These are phyloP conservation scores for Scutellospora calospora DNA, from an alignment of 371 early-diverging fungal species.

Conservation along the genomic window DNA sequence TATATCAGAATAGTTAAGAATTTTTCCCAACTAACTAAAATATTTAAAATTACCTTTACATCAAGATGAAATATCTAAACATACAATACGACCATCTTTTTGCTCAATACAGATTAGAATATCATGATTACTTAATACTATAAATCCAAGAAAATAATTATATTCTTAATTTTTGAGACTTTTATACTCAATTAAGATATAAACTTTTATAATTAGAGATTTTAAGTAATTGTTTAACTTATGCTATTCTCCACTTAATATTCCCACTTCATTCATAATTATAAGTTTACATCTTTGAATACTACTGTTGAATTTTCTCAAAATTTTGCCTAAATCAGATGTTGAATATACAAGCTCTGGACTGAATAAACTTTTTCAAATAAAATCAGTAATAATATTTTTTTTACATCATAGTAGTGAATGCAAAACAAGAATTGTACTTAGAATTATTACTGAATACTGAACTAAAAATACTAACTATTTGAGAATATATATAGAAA, in stretches of 20 bases:
- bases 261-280: background rate
- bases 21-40: background rate
- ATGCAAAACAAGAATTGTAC: background rate
- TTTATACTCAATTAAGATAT: background rate
- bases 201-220: background rate
- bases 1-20: conserved; percentile 12
- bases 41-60: no score
- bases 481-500: conserved; percentile 9
- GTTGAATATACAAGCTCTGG: background rate
- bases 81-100: no score
- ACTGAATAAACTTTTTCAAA: background rate
- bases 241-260: background rate
- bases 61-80: no score
- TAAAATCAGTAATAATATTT: no score
- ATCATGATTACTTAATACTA: background rate
- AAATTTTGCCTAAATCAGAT: background rate
- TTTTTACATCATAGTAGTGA: background rate
- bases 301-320: background rate
- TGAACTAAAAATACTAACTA: background rate
- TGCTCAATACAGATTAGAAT: background rate
- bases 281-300: background rate
- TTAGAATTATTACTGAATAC: background rate
- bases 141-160: background rate
- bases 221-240: background rate
- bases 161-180: background rate